These are phyloP conservation scores for Alternaria brassicae DNA, from an alignment of 2,329 filamentous ascomycete genomes.

Conservation along the genomic window DNA sequence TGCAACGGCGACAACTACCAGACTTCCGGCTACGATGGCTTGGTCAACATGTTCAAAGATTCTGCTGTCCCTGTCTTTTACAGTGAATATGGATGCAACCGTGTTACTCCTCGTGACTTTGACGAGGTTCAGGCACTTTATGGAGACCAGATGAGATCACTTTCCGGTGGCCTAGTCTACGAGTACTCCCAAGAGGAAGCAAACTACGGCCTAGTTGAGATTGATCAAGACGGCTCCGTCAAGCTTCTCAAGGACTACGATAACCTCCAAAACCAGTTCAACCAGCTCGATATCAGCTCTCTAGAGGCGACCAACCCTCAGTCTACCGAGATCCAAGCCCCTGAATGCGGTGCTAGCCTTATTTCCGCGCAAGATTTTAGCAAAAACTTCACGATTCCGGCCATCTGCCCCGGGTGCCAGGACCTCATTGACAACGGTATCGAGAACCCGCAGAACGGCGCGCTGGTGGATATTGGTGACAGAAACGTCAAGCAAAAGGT, in stretches of 20 bases:
- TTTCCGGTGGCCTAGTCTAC: slow-evolving; percentile 82
- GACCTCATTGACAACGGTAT: slow-evolving; percentile 81
- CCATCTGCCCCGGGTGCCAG: slow-evolving; percentile 68
- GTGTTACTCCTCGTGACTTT: slow-evolving; percentile 69
- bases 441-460: slow-evolving; percentile 62
- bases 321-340: slow-evolving; percentile 62
- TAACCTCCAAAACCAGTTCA: slow-evolving; percentile 77
- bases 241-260: slow-evolving; percentile 60
- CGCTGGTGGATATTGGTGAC: slow-evolving; percentile 65
- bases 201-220: slow-evolving; percentile 59
- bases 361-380: slow-evolving; percentile 73
- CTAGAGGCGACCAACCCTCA: slow-evolving; percentile 70
- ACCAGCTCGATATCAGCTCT: slow-evolving; percentile 72
- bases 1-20: slow-evolving; percentile 72
- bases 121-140: slow-evolving; percentile 79
- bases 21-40: slow-evolving; percentile 65
- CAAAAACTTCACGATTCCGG: slow-evolving; percentile 82
- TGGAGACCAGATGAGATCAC: slow-evolving; percentile 71
- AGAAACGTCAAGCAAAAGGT: slow-evolving; percentile 66
- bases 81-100: slow-evolving; percentile 82
- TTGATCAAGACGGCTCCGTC: slow-evolving; percentile 54
- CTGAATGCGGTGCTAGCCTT: slow-evolving; percentile 69
- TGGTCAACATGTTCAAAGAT: slow-evolving; percentile 70
- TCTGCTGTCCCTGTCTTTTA: slow-evolving; percentile 79
- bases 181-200: slow-evolving; percentile 78